Base-by-base conservation (phyloP, 2,329 filamentous ascomycete species). In the Alternaria metachromatica region DNA sequence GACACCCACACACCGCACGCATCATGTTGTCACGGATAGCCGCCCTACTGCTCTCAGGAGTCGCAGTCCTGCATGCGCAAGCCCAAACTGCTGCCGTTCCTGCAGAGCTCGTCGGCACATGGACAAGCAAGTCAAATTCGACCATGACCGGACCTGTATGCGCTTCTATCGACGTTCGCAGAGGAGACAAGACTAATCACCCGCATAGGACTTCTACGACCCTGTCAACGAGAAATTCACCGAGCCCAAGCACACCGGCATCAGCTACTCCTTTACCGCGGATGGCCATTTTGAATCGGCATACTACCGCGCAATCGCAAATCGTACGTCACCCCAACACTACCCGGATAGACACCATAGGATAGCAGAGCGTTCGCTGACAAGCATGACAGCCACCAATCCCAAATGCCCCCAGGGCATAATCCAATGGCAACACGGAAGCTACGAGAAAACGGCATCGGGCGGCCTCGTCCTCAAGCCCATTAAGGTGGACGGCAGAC, bases 361-460 rank as follows among this genome's bases (percentile, higher is more conserved):
- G 11, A 28, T 12, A 7, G 5, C 7, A 59, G 23, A 55, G 21
- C 45, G 5, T 25, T 7, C 41, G 49, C 76, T 80, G 55, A 80
- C 67, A 48, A 30, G n/a, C 12, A 50, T 18, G 58, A 65, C 70
- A 90, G 89, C 89, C 46, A 79, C 81, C 50, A 81, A 84, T 13
- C 90, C 90, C 26, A 78, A 82, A 63, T 92, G 90, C 71, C 87
- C 89, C 2, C 83, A 84, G 58, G 88, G 86, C 9, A 85, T 92
- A 51, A 87, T 92, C 83, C 89, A 92, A 80, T 93, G 88, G 85
- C 90, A 93, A 75, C 90, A 93, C 75, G 90, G 90, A 45, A 87
- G 78, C 58, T 91, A 87, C 75, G 80, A 82, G 6, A 81, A 88
- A 68, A 81, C 84, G 46, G 71, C 80, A 20, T 86, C 91, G 72